Percentiles rank a stretch among this genome's conserved stretches.
These are phyloP conservation scores for Panicum hallii DNA, from an alignment of 202 grass and related monocot species.

Conservation along the genomic window DNA sequence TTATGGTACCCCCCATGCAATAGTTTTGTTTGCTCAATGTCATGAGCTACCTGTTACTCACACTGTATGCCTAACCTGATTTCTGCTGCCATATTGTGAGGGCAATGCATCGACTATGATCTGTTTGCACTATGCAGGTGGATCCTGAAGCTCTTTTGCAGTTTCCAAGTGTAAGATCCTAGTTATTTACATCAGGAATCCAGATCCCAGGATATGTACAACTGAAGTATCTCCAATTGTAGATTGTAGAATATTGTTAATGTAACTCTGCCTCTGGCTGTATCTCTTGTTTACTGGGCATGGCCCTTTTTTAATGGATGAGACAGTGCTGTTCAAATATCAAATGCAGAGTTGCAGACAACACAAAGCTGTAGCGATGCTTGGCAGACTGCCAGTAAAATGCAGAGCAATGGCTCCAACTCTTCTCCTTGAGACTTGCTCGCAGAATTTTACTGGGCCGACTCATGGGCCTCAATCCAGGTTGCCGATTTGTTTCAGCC, in stretches of 20 bases:
- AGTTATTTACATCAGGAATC: neutral
- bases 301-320: neutral
- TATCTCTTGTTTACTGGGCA: neutral
- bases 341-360: neutral
- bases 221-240: neutral
- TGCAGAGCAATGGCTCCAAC: neutral
- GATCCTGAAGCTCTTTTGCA: neutral
- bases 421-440: neutral
- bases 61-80: neutral
- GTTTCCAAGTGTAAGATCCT: neutral
- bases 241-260: neutral
- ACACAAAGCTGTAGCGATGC: too few relatives aligned
- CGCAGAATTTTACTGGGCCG: neutral
- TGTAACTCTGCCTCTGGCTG: neutral
- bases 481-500: neutral
- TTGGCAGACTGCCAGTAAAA: neutral
- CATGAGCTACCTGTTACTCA: neutral
- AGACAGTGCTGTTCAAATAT: neutral
- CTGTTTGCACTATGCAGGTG: neutral
- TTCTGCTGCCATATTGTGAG: neutral
- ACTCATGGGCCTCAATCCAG: neutral
- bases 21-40: constrained; percentile 3
- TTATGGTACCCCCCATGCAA: constrained; percentile 5
- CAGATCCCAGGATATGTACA: neutral
- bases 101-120: neutral